Conservation (phyloP, 495 filamentous ascomycete species). For the Aspergillus affinis region DNA sequence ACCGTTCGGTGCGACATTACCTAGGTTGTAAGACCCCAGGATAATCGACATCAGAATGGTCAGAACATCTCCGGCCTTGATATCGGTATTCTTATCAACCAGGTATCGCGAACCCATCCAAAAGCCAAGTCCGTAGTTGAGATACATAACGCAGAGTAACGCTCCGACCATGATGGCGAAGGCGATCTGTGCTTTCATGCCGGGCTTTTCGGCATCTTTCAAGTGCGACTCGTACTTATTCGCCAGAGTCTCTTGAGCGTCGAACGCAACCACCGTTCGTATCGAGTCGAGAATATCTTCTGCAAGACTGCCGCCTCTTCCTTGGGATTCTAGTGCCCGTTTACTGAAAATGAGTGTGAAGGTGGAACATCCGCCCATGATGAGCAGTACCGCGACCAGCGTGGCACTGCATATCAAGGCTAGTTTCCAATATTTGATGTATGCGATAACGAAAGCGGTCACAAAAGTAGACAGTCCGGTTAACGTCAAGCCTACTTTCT, state of each 20-base stretch:
- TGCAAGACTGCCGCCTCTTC: constrained; percentile 80
- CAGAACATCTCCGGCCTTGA: constrained; percentile 53
- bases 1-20: constrained; percentile 81
- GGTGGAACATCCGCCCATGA: constrained; percentile 68
- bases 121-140: constrained; percentile 92
- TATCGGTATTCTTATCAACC: constrained; percentile 54
- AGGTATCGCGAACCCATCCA: constrained; percentile 88
- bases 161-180: constrained; percentile 74
- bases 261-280: constrained; percentile 86
- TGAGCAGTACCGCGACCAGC: constrained; percentile 64
- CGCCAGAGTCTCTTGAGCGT: constrained; percentile 84
- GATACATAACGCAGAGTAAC: constrained; percentile 78
- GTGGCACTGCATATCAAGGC: constrained; percentile 78
- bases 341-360: constrained; percentile 79
- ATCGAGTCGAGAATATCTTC: constrained; percentile 94
- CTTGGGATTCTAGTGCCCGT: constrained; percentile 71
- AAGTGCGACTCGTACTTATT: constrained; percentile 78
- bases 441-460: constrained; percentile 86
- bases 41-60: constrained; percentile 91
- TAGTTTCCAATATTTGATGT: constrained; percentile 80
- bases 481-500: constrained; percentile 78
- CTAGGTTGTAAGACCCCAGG: constrained; percentile 86
- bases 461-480: constrained; percentile 75
- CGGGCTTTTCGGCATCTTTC: constrained; percentile 66
- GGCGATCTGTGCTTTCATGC: constrained; percentile 67